A percentile compares a stretch with the other conserved stretches of the same genome.
phyloP scores from a whole-genome alignment of 2,329 filamentous ascomycete genomes.

The Calonectria henricotiae region DNA sequence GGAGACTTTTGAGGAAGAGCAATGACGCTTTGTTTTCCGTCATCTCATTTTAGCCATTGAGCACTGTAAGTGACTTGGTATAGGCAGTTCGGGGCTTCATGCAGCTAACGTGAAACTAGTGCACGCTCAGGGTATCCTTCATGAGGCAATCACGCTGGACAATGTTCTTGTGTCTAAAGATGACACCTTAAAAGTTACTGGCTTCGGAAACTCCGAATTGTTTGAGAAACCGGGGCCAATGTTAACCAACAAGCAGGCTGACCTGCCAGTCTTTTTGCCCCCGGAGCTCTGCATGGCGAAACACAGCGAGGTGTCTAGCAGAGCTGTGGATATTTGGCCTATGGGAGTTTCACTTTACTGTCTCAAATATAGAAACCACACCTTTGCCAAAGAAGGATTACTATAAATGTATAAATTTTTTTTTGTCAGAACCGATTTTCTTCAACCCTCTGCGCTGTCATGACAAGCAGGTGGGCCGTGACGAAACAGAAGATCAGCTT shows the following conservation, averaged over 20 bases:
- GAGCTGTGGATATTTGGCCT: slow-evolving; percentile 96
- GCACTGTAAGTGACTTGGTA: slow-evolving; percentile 75
- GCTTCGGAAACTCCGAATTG: slow-evolving; percentile 99
- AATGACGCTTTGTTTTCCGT: slow-evolving; percentile 92
- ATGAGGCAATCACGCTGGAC: slow-evolving; percentile 98
- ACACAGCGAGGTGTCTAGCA: slow-evolving; percentile 90
- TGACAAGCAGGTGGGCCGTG: no score
- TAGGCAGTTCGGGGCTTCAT: no score
- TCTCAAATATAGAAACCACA: slow-evolving; percentile 88
- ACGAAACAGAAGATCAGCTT: no score
- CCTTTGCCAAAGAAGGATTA: slow-evolving; percentile 77
- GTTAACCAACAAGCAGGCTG: slow-evolving; percentile 93
- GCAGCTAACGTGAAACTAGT: slow-evolving; percentile 22
- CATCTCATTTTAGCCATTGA: slow-evolving; percentile 96
- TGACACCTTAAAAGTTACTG: slow-evolving; percentile 95
- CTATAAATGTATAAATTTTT: no score
- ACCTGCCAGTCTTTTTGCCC: slow-evolving; percentile 94
- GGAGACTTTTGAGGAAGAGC: slow-evolving; percentile 86
- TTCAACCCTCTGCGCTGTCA: no score
- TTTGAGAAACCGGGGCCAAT: slow-evolving; percentile 90
- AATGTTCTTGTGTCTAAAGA: slow-evolving; percentile 93
- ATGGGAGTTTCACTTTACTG: slow-evolving; percentile 98
- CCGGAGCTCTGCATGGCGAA: slow-evolving; percentile 88
- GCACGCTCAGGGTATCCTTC: slow-evolving; percentile 91
- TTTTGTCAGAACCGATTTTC: no score